Percentiles rank a stretch among this genome's conserved stretches.
Evolutionary conservation across 2,329 filamentous ascomycete genomes (phyloP).

Genomic region (Penicillium sp.): DNA sequence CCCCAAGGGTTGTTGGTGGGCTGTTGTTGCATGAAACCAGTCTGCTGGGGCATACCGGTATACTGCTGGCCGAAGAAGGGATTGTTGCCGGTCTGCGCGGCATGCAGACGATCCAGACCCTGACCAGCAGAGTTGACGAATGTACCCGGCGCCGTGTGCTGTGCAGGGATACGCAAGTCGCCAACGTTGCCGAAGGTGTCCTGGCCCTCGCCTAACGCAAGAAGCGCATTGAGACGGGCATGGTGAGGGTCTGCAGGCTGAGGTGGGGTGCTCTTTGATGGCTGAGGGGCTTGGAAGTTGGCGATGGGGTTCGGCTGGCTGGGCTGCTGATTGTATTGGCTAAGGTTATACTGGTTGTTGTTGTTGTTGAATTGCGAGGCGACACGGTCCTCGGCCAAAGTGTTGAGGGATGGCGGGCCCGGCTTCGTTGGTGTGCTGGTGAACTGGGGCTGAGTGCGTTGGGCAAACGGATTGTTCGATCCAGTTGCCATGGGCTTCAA

Average conservation of each 20-base stretch:
- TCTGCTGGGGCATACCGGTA: conserved; percentile 67
- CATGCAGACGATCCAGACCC: conserved; percentile 74
- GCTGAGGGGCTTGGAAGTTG: conserved; percentile 41
- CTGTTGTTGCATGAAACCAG: conserved; percentile 54
- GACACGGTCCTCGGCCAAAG: conserved; percentile 83
- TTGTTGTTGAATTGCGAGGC: conserved; percentile 63
- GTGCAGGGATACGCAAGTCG: conserved; percentile 90
- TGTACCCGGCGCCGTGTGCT: conserved; percentile 93
- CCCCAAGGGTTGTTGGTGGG: conserved; percentile 63
- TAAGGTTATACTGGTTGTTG: conserved; percentile 43
- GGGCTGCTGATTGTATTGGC: conserved; percentile 49
- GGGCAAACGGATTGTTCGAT: conserved; percentile 96
- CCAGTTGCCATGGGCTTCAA: conserved; percentile 86
- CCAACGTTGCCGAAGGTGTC: conserved; percentile 99
- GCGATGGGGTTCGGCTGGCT: conserved; percentile 45
- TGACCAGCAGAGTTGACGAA: conserved; percentile 95
- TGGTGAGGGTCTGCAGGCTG: conserved; percentile 61
- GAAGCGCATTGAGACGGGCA: conserved; percentile 81
- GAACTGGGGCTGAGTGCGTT: conserved; percentile 64
- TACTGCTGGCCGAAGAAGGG: conserved; percentile 87
- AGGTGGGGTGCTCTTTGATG: conserved; percentile 42
- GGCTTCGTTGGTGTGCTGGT: conserved; percentile 53
- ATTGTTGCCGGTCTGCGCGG: conserved; percentile 76
- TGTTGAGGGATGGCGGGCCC: conserved; percentile 72
- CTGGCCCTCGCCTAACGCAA: conserved; percentile 87